These are phyloP conservation scores for Fistulina hepatica DNA, from an alignment of 1,284 basidiomycete species.

Conservation along the genomic window DNA sequence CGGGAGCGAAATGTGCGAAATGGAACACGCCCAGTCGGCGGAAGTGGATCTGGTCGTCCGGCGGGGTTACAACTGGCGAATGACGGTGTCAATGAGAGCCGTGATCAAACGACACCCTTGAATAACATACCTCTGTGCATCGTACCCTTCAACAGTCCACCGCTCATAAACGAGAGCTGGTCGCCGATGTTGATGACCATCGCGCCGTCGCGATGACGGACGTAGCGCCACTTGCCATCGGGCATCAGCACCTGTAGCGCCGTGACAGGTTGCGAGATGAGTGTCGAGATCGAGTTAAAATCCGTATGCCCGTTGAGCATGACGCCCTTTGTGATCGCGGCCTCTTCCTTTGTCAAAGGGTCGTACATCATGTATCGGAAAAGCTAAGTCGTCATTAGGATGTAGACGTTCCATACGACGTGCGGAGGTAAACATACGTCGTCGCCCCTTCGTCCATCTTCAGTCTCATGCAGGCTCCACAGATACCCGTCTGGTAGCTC, in stretches of 20 bases:
- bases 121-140: slow-evolving; percentile 28
- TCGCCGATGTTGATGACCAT: slow-evolving; percentile 38
- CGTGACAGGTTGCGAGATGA: slow-evolving; percentile 35
- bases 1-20: slow-evolving; percentile 27
- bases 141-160: slow-evolving; percentile 33
- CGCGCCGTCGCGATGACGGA: slow-evolving; percentile 28
- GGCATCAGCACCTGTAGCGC: slow-evolving; percentile 38
- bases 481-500: slow-evolving; percentile 25
- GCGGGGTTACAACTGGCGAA: slow-evolving; percentile 28
- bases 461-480: slow-evolving; percentile 23
- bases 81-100: background rate
- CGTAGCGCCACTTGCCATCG: slow-evolving; percentile 37
- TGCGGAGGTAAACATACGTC: too few relatives aligned
- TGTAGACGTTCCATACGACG: too few relatives aligned
- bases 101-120: background rate
- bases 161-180: slow-evolving; percentile 32
- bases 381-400: slow-evolving; percentile 22
- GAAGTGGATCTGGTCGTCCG: slow-evolving; percentile 29
- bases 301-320: slow-evolving; percentile 35
- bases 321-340: slow-evolving; percentile 27
- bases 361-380: slow-evolving; percentile 38
- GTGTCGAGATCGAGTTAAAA: slow-evolving; percentile 31
- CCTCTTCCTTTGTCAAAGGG: slow-evolving; percentile 26
- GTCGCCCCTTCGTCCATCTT: slow-evolving; percentile 21
- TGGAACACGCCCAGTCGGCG: slow-evolving; percentile 36